Base-by-base conservation (phyloP, 352 stramenopile species). In the Thalassiosira pacifica region DNA sequence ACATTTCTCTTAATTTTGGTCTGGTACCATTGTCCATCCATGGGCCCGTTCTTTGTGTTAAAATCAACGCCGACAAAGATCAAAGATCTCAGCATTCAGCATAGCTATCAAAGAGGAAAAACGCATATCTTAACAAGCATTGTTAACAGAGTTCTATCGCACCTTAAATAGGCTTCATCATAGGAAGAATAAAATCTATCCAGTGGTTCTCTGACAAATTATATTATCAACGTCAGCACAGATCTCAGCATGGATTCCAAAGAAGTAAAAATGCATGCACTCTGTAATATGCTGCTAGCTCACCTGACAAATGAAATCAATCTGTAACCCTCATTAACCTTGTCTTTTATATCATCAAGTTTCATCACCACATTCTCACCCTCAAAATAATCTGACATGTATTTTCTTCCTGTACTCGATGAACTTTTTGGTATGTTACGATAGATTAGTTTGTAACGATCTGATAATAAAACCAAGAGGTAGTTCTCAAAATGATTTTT, bases 251-350 rank as follows among this genome's bases (percentile, higher is more conserved):
- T n/a, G n/a, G n/a, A n/a, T n/a, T n/a, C n/a, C n/a, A n/a, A n/a
- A n/a, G n/a, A n/a, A n/a, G n/a, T n/a, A n/a, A n/a, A n/a, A n/a
- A n/a, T n/a, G n/a, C n/a, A n/a, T n/a, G n/a, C n/a, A n/a, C n/a
- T n/a, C n/a, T n/a, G n/a, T n/a, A n/a, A n/a, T n/a, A n/a, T n/a
- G n/a, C n/a, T n/a, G n/a, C n/a, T n/a, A n/a, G n/a, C n/a, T n/a
- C n/a, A n/a, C n/a, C n/a, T n/a, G n/a, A 90, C 64, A 29, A 90
- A 90, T 27, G 79, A 85, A 34, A 90, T 76, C 71, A 90, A 59
- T 2, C 52, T 85, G 29, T 85, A 87, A 18, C 80, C 76, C n/a
- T 76, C 37, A 27, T 77, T 42, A 0, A 87, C 84, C 4, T 65
- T 45, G 13, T 75, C 31, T 45, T 76, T 45, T 24, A 87, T 22